Conservation (phyloP, 768 basidiomycete species). For the Podaxis carcinomalis region DNA sequence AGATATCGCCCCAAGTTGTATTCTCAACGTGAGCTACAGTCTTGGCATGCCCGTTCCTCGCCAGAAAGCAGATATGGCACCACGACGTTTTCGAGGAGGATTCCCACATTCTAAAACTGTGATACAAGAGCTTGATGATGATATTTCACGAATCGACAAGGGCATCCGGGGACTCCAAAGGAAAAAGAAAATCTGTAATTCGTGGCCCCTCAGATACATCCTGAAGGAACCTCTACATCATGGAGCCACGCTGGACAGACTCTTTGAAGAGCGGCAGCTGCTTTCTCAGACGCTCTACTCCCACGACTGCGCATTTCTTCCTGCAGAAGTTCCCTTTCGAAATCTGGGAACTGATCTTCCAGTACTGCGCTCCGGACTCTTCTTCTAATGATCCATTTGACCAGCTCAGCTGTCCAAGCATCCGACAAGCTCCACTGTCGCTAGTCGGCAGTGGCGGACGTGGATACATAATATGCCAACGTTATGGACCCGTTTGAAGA, state of each 20-base stretch:
- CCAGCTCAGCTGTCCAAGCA: background rate
- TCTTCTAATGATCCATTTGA: background rate
- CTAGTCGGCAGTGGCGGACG: background rate
- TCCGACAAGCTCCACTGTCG: background rate
- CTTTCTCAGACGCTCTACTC: background rate
- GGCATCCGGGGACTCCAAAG: background rate
- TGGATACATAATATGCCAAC: background rate
- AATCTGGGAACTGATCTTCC: background rate
- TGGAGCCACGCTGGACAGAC: background rate
- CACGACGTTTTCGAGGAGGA: background rate
- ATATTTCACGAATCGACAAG: background rate
- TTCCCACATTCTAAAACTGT: background rate
- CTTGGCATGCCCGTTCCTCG: background rate
- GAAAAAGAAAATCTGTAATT: background rate
- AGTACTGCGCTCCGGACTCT: background rate
- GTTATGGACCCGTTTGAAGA: background rate
- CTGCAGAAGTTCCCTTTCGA: background rate
- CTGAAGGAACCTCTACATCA: slow-evolving; percentile 1
- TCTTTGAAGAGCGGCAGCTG: background rate
- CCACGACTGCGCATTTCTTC: background rate
- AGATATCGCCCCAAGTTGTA: background rate
- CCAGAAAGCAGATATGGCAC: background rate
- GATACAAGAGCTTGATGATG: background rate
- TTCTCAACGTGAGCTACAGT: background rate
- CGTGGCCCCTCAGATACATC: background rate